phyloP scores from a whole-genome alignment of 768 basidiomycete genomes.

The Candolleomyces eurysporus region DNA sequence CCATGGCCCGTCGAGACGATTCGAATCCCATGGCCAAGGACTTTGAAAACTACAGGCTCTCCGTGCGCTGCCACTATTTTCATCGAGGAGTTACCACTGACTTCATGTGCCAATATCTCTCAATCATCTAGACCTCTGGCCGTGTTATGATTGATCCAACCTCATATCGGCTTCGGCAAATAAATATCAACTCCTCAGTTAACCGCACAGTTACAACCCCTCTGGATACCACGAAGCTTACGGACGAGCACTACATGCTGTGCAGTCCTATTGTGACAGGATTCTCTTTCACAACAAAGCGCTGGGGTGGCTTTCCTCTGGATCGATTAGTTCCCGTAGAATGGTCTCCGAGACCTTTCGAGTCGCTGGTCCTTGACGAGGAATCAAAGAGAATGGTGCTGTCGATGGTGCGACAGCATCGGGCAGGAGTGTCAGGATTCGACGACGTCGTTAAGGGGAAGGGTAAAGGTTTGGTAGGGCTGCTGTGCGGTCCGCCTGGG shows the following conservation, averaged over 20 bases:
- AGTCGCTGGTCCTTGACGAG: conserved; percentile 27
- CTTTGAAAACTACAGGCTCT: too few species aligned
- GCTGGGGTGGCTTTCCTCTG: conserved; percentile 30
- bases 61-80: too few species aligned
- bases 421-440: conserved; percentile 11
- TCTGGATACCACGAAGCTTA: conserved; percentile 13
- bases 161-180: conserved; percentile 21
- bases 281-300: conserved; percentile 23
- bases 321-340: conserved; percentile 21
- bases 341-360: conserved; percentile 35
- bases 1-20: too few species aligned
- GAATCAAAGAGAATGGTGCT: conserved; percentile 30
- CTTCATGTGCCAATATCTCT: too few species aligned
- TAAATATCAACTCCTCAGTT: conserved; percentile 8
- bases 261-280: conserved; percentile 22
- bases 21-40: too few species aligned
- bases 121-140: conserved; percentile 4
- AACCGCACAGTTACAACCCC: conserved; percentile 15
- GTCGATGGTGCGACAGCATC: conserved; percentile 25
- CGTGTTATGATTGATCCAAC: conserved; percentile 26
- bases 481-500: conserved; percentile 93
- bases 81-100: too few species aligned
- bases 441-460: conserved; percentile 37
- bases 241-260: conserved; percentile 23
- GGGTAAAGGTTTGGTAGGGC: conserved; percentile 12